Percentiles rank a stretch among this genome's conserved stretches.
Evolutionary conservation across 768 basidiomycete genomes (phyloP).

Genomic region (Mycena kentingensis): DNA sequence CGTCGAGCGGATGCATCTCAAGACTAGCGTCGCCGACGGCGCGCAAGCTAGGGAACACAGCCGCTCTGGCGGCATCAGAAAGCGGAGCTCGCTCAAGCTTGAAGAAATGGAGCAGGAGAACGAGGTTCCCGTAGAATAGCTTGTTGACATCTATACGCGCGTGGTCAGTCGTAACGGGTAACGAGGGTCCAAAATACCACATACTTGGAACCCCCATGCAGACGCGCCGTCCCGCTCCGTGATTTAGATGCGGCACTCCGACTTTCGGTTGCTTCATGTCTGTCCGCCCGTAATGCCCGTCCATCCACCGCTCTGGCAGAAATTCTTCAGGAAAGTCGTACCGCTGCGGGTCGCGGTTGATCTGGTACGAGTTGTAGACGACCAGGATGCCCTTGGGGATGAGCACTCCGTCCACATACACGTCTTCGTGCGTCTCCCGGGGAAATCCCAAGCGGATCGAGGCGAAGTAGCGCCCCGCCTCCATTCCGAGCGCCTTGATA

Average conservation of each 20-base stretch:
- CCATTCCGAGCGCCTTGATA: slow-evolving; percentile 14
- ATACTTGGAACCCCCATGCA: slow-evolving; percentile 16
- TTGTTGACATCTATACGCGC: slow-evolving; percentile 1
- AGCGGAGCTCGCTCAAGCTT: slow-evolving; percentile 10
- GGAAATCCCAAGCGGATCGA: slow-evolving; percentile 14
- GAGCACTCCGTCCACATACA: slow-evolving; percentile 6
- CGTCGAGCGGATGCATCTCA: slow-evolving; percentile 13
- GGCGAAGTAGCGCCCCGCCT: slow-evolving; percentile 9
- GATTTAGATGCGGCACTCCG: slow-evolving; percentile 13
- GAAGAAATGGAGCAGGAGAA: slow-evolving; percentile 9
- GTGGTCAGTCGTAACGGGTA: neutral
- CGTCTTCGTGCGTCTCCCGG: slow-evolving; percentile 14
- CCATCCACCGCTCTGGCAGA: slow-evolving; percentile 16
- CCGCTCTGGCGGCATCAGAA: neutral
- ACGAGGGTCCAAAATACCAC: neutral
- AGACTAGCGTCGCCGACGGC: slow-evolving; percentile 11
- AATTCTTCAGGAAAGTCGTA: slow-evolving; percentile 14
- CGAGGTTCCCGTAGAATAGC: slow-evolving; percentile 7
- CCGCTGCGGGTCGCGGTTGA: slow-evolving; percentile 15
- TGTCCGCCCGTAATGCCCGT: slow-evolving; percentile 10
- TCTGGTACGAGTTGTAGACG: slow-evolving; percentile 16
- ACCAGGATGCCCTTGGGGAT: slow-evolving; percentile 12
- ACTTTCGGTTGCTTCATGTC: slow-evolving; percentile 13
- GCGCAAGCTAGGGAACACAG: slow-evolving; percentile 9
- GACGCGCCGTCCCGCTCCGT: slow-evolving; percentile 11